Base-by-base conservation (phyloP, 345 rosid genomes). In the Eucalyptus curtisii region DNA sequence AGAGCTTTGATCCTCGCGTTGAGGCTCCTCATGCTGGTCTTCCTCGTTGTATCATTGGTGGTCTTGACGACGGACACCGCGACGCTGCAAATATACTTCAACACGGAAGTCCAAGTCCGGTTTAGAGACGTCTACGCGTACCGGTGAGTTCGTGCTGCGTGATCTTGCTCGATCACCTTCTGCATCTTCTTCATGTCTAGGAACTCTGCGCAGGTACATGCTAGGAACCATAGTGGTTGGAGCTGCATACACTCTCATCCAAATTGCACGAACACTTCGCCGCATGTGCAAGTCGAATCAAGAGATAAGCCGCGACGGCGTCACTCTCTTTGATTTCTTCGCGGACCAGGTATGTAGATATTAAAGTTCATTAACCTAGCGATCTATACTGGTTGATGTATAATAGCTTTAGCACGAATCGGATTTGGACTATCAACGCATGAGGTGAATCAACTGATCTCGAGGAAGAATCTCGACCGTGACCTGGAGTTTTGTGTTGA, bases 171-270 rank as follows among this genome's bases (percentile, higher is more conserved):
- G 17, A 19, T 79, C 47, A 47, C 7, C 13, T 59, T 17, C 20
- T 13, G 12, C 86, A 15, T 49, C 40, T 85, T 85, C 55, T 85
- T 85, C 53, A 85, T n/a, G 87, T 86, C 87, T 50, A 6, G 30
- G 80, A 37, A n/a, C 47, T 22, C 27, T 52, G 13, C 30, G 88
- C 88, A 93, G 94, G 33, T 93, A 89, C 88, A 76, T 92, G 89
- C 90, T 93, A 27, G 91, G 88, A 31, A 88, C 93, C 57, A 88
- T 68, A 48, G 92, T 88, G 25, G 27, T 90, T 6, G 93, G 93
- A 87, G 68, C 88, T 14, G 92, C 93, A 10, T 92, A 91, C 64
- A 85, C 91, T 27, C 91, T 91, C 49, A 82, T 90, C 57, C 93
- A 91, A 88, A 64, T 90, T 37, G 90, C 57, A 1, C 55, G 89